These are phyloP conservation scores for Clathrospora elynae DNA, from an alignment of 2,329 filamentous ascomycete species.

Conservation along the genomic window DNA sequence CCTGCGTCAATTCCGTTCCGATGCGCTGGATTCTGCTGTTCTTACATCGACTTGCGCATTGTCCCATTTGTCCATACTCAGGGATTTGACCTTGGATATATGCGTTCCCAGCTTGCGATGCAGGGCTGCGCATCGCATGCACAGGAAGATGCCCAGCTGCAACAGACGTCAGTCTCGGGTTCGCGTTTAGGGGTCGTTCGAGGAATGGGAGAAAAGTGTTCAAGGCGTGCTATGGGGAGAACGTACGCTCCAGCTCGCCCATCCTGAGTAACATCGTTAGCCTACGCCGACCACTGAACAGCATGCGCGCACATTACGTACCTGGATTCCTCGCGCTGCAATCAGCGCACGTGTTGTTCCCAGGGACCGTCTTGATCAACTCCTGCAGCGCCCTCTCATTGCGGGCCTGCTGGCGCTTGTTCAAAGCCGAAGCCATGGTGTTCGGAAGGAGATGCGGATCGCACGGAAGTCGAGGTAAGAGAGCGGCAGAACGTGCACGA, in stretches of 20 bases:
- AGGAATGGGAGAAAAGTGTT: neutral
- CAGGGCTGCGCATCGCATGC: slow-evolving; percentile 94
- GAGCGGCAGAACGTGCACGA: slow-evolving; percentile 30
- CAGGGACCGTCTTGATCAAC: slow-evolving; percentile 79
- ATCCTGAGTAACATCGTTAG: slow-evolving; percentile 63
- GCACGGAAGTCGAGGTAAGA: slow-evolving; percentile 22
- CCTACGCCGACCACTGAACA: slow-evolving; percentile 6
- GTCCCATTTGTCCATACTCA: slow-evolving; percentile 98
- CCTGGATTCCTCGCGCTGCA: slow-evolving; percentile 91
- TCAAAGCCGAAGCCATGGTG: slow-evolving; percentile 73
- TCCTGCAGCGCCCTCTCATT: slow-evolving; percentile 93
- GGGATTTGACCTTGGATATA: slow-evolving; percentile 96
- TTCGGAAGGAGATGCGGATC: slow-evolving; percentile 26
- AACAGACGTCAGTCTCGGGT: slow-evolving; percentile 21
- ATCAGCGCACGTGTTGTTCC: slow-evolving; percentile 93
- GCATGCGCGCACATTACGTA: slow-evolving; percentile 53
- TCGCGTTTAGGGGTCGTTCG: neutral
- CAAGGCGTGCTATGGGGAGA: neutral
- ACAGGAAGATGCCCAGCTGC: slow-evolving; percentile 92
- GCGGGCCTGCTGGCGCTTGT: slow-evolving; percentile 96
- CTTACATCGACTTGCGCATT: slow-evolving; percentile 93
- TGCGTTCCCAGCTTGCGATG: slow-evolving; percentile 97
- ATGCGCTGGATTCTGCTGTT: slow-evolving; percentile 12
- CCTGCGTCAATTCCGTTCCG: slow-evolving; percentile 19
- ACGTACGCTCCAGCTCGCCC: slow-evolving; percentile 95